Conservation (phyloP, 331 rosid genomes). For the Ulmus americana region DNA sequence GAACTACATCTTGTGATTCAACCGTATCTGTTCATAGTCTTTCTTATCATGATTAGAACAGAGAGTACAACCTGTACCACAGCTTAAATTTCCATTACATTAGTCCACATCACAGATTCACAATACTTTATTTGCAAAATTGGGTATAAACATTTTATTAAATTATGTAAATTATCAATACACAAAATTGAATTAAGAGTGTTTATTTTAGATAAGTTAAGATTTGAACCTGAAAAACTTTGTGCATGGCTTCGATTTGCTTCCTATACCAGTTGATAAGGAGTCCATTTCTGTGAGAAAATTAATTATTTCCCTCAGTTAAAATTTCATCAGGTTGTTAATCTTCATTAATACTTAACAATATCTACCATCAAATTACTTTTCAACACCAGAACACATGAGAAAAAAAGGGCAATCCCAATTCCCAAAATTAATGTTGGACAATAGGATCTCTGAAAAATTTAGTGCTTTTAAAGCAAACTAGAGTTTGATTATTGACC, state of each 20-base stretch:
- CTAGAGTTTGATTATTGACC: no score
- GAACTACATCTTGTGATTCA: constrained; percentile 45
- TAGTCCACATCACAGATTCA: constrained; percentile 51
- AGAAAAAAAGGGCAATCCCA: constrained; percentile 7
- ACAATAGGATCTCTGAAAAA: neutral
- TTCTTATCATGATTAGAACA: constrained; percentile 45
- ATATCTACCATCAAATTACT: constrained; percentile 22
- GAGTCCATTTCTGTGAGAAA: constrained; percentile 36
- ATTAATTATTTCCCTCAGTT: constrained; percentile 69
- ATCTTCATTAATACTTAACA: constrained; percentile 27
- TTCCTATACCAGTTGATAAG: constrained; percentile 60
- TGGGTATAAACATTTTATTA: constrained; percentile 17
- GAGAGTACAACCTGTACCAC: constrained; percentile 52
- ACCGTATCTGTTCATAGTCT: constrained; percentile 49
- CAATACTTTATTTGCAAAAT: constrained; percentile 31
- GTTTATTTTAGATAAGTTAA: constrained; percentile 31
- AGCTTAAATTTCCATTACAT: constrained; percentile 51
- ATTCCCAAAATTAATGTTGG: neutral
- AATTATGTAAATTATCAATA: constrained; percentile 31
- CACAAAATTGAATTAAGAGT: constrained; percentile 32
- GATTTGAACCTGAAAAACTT: constrained; percentile 98
- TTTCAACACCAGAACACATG: neutral
- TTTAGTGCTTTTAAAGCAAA: no score
- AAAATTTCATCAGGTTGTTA: constrained; percentile 34
- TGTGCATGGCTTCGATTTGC: constrained; percentile 95